Evolutionary conservation across 768 basidiomycete species (phyloP), one percentile per base, ranked within the genome.

Genomic region (Daedaleopsis sinensis): DNA sequence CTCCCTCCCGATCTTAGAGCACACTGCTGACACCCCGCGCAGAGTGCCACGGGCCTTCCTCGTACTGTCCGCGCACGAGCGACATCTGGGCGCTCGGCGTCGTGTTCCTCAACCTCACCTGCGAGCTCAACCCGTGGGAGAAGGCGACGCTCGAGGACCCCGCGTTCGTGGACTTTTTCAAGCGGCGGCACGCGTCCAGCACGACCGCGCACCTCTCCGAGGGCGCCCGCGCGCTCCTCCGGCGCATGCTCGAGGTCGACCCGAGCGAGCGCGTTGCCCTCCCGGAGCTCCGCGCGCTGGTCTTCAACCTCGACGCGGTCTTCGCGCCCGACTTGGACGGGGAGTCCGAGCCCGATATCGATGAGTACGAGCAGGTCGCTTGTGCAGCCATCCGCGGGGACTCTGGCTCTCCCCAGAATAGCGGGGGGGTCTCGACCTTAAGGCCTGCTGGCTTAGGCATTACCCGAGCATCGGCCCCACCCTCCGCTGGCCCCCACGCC

Each of bases 231-330:
- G 70, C 72, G 18, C 74, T 85, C 58, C 75, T 86, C 57, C 76
- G 76, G 57, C 73, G 73, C 37, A 76, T 93, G 59, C 93, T 94
- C 75, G 73, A 77, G n/a, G 72, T 87, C 54, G 84, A 91, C 68
- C 88, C 90, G 5, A 59, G 74, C 3, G 68, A 71, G 21, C 87
- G 93, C 24, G 84, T 89, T 52, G 77, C 82, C n/a, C 76, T 96
- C 39, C 72, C 77, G 5, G 81, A 86, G 5, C 77, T 95, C 3
- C 82, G 88, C 27, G 62, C 71, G 50, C 81, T 82, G 54, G 79
- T 95, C 67, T 62, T 82, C 23, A 70, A 72, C 7, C 73, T 90
- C 42, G 80, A 84, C 36, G 81, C 82, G 5, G 88, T 93, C 77
- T 89, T 84, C 68, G 76, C 82, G 75, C 74, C 79, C n/a, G 79